Percentiles rank a stretch among this genome's conserved stretches.
phyloP scores from a whole-genome alignment of 805 yeast genomes.

The Clavispora carvajalis region DNA sequence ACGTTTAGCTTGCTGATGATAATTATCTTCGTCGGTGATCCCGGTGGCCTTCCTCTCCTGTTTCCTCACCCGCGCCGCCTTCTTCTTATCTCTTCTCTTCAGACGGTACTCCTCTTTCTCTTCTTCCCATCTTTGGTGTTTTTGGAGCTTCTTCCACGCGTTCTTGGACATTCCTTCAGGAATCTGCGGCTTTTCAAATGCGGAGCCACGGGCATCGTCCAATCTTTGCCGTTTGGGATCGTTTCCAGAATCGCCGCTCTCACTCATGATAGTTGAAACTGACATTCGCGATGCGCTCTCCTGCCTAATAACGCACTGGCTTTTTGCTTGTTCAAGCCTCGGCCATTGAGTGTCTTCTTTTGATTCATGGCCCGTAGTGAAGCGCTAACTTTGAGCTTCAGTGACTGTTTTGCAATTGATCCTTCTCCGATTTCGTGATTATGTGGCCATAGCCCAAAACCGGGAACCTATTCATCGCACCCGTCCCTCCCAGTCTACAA shows the following conservation, averaged over 20 bases:
- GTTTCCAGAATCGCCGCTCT: neutral
- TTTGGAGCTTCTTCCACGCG: slow-evolving; percentile 74
- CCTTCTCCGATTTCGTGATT: too few relatives aligned
- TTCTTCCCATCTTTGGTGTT: slow-evolving; percentile 54
- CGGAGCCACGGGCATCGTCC: neutral
- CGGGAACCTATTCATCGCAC: too few relatives aligned
- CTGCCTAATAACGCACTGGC: neutral
- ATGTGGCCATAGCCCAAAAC: too few relatives aligned
- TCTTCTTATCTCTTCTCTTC: slow-evolving; percentile 51
- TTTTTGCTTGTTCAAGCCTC: neutral
- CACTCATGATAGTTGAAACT: neutral
- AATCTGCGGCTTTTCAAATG: slow-evolving; percentile 18
- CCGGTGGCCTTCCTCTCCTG: slow-evolving; percentile 23
- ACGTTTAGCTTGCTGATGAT: slow-evolving; percentile 21
- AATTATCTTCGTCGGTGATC: slow-evolving; percentile 11
- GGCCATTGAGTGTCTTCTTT: too few relatives aligned
- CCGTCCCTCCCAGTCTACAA: too few relatives aligned
- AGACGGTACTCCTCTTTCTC: slow-evolving; percentile 56
- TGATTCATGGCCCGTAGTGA: too few relatives aligned
- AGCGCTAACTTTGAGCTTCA: too few relatives aligned
- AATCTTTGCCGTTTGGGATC: slow-evolving; percentile 12
- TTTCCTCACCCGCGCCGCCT: slow-evolving; percentile 17
- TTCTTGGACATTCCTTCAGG: slow-evolving; percentile 88
- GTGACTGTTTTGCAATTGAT: too few relatives aligned
- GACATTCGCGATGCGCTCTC: neutral